Percentiles rank a stretch among this genome's conserved stretches.
phyloP scores from a whole-genome alignment of 305 asterid species.

The Nicotiana rustica region DNA sequence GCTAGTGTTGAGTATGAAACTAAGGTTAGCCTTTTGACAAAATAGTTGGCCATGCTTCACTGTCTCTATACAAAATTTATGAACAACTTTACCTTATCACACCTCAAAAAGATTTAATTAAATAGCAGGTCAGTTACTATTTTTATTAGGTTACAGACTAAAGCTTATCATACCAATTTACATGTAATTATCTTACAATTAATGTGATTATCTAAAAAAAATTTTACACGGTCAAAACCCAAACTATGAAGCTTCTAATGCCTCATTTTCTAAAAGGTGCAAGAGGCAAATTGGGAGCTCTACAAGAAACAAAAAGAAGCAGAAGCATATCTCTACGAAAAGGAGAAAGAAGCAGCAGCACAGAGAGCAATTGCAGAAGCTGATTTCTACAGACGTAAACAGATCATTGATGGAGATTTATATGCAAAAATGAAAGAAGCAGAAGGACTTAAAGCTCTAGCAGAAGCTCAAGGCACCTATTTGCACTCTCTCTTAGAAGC shows the following conservation, averaged over 20 bases:
- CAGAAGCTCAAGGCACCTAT: constrained; percentile 56
- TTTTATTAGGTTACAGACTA: neutral
- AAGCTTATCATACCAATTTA: neutral
- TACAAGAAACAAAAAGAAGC: constrained; percentile 57
- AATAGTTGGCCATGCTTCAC: constrained; percentile 35
- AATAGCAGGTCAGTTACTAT: neutral
- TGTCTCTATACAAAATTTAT: neutral
- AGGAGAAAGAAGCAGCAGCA: constrained; percentile 56
- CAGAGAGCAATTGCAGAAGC: constrained; percentile 56
- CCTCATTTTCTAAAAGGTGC: constrained; percentile 47
- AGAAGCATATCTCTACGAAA: constrained; percentile 53
- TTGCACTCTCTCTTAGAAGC: constrained; percentile 42
- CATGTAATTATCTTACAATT: neutral
- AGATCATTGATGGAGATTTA: constrained; percentile 47
- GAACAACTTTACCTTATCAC: too few species aligned
- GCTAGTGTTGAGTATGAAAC: constrained; percentile 35
- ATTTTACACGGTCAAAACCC: too few species aligned
- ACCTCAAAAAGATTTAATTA: too few species aligned
- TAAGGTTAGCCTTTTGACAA: constrained; percentile 24
- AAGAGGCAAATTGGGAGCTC: constrained; percentile 59
- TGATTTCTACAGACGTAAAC: constrained; percentile 43
- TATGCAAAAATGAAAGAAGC: constrained; percentile 57
- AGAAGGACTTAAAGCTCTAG: constrained; percentile 53
- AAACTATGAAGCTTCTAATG: constrained; percentile 27
- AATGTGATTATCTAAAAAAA: neutral